Evolutionary conservation across 1,284 basidiomycete genomes (phyloP), one percentile per base, ranked within the genome.

Genomic region (Ganoderma sinense): DNA sequence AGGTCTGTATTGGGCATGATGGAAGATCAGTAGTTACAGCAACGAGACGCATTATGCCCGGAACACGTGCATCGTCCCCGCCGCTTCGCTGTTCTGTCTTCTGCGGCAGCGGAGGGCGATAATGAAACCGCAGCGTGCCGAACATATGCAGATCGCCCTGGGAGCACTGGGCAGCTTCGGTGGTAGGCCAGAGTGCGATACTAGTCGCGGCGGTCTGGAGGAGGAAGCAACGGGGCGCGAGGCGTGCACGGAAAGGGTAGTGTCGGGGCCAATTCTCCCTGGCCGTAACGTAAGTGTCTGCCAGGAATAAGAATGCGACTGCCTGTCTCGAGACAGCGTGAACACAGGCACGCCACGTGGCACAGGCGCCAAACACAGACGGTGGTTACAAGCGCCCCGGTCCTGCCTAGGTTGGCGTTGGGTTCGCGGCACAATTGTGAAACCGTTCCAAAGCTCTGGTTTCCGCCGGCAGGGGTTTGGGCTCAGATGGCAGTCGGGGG

Each of bases 31-130:
- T 13, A 59, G 56, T 29, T 16, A 59, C 56, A 59, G 56, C 56
- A 59, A 59, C 56, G 56, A 23, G 56, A 59, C 56, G 56, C 56
- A 59, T 29, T 59, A 59, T 39, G 36, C 14, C 56, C 56, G 56
- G 31, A 59, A n/a, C 56, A 59, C 56, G 56, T 59, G 56, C 23
- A 20, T 10, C 16, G 20, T 20, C 20, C 56, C 23, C 58, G 36
- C 58, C 58, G 31, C 31, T 36, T 60, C 39, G 56, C 56, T 36
- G 36, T 26, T 60, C 36, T 60, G 36, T 36, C 58, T 26, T 60
- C 36, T 60, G 36, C 4, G 39, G 4, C 31, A 39, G 58, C 36
- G 36, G 36, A 10, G 20, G 18, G 23, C 10, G 36, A 23, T 39
- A 13, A 60, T 10, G 36, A 33, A 33, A 56, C 7, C 2, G 53